Conservation (phyloP, 2,329 filamentous ascomycete species). For the Fusarium circinatum region DNA sequence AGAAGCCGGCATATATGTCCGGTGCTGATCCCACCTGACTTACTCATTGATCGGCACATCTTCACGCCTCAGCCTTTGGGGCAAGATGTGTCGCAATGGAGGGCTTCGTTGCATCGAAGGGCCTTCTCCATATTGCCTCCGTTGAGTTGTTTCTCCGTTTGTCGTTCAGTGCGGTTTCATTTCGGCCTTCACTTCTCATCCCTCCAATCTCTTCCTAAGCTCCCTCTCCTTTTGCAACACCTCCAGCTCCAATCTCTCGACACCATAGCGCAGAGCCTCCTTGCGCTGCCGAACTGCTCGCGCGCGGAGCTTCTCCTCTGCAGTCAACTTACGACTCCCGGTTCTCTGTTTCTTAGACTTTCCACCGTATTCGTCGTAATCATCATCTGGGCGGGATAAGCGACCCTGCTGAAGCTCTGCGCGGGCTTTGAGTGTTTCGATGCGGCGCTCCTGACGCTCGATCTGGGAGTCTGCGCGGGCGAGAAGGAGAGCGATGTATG, state of each 20-base stretch:
- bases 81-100: neutral
- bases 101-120: neutral
- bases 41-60: conserved; percentile 20
- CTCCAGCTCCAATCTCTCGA: conserved; percentile 86
- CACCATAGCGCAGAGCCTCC: conserved; percentile 85
- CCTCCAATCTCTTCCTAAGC: conserved; percentile 61
- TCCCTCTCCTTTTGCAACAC: conserved; percentile 78
- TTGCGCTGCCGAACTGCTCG: conserved; percentile 80
- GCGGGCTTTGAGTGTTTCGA: conserved; percentile 84
- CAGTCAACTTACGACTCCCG: conserved; percentile 58
- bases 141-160: neutral
- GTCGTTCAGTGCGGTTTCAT: neutral
- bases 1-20: conserved; percentile 12
- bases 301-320: conserved; percentile 61
- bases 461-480: conserved; percentile 84
- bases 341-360: conserved; percentile 36
- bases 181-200: conserved; percentile 27
- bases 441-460: conserved; percentile 82
- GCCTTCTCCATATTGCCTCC: neutral
- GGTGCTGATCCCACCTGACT: conserved; percentile 29
- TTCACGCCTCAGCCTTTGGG: neutral
- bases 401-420: conserved; percentile 84
- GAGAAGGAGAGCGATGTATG: conserved; percentile 82
- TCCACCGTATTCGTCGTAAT: conserved; percentile 15
- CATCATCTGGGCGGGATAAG: conserved; percentile 50